phyloP scores from a whole-genome alignment of 129 eudicot species.

The Arctium minus region DNA sequence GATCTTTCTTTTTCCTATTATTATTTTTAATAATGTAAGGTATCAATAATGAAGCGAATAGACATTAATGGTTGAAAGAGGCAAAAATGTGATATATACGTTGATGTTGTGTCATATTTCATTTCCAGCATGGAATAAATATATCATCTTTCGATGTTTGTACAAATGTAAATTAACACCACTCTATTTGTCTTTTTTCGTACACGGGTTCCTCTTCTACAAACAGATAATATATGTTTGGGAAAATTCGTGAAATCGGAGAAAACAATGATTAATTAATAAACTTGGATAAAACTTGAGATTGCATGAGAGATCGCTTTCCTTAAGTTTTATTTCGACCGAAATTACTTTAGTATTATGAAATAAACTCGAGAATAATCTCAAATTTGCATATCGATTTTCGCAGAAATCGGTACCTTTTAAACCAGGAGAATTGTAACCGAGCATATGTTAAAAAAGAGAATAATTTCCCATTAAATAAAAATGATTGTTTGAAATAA shows the following conservation, averaged over 20 bases:
- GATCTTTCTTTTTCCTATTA: neutral
- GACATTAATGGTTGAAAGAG: neutral
- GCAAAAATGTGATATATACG: neutral
- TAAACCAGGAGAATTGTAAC: neutral
- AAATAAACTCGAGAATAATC: neutral
- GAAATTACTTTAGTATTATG: neutral
- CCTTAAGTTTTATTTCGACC: neutral
- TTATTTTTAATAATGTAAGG: neutral
- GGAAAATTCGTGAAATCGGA: neutral
- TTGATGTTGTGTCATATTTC: neutral
- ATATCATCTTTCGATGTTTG: neutral
- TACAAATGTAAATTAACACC: neutral
- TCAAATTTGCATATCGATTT: neutral
- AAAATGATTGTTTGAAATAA: too few relatives aligned
- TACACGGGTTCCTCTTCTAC: neutral
- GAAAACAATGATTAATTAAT: too few relatives aligned
- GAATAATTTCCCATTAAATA: too few relatives aligned
- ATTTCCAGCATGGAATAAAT: neutral
- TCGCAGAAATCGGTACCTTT: neutral
- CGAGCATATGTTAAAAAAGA: too few relatives aligned
- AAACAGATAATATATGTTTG: neutral
- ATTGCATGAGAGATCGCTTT: neutral
- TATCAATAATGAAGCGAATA: neutral
- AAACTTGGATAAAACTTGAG: neutral
- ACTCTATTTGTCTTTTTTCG: neutral